Base-by-base conservation (phyloP, 164 flowering plant genomes). In the Euptelea pleiosperma region DNA sequence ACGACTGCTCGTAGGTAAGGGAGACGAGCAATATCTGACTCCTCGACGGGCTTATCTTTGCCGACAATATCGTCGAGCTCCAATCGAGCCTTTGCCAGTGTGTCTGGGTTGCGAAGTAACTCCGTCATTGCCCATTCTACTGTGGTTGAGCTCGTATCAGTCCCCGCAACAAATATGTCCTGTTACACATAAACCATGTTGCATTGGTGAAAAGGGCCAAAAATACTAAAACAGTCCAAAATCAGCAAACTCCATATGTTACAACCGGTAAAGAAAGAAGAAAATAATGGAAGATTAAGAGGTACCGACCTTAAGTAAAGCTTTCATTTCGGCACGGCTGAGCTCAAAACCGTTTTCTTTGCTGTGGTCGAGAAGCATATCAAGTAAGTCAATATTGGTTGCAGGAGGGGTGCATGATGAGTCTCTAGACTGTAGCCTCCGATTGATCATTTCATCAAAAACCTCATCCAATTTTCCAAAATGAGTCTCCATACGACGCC, bases 121-220 rank as follows among this genome's bases (percentile, higher is more conserved):
- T 73, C 73, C 4, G 73, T 22, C 77, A 73, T 73, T 10, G 61
- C 70, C 77, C 75, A 72, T 21, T 72, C 75, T 16, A 60, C 3
- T 31, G 72, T 51, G 57, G 30, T 60, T 14, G 75, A 57, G 12
- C 61, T 69, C 21, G 77, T 69, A 41, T 73, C 77, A 1, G 41
- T 57, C 11, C 61, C 61, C 1, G 70, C 77, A 26, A 25, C 58
- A 40, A 73, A 69, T 2, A 73, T 14, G 50, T 73, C 73, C 76
- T 72, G 57, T n/a, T 26, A 22, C 11, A 18, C 26, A 6, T 10
- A 34, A 34, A 5, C 6, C 6, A 34, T 5, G 37, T 5, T 5
- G 37, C 37, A 34, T 34, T 6, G 6, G 37, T 5, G 37, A 34
- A 34, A 10, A 34, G 37, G 37, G 10, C 37, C n/a, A n/a, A n/a